A percentile compares a stretch with the other conserved stretches of the same genome.
Conservation (phyloP, 306 rosid genomes). For the Pachyrhizus erosus region DNA sequence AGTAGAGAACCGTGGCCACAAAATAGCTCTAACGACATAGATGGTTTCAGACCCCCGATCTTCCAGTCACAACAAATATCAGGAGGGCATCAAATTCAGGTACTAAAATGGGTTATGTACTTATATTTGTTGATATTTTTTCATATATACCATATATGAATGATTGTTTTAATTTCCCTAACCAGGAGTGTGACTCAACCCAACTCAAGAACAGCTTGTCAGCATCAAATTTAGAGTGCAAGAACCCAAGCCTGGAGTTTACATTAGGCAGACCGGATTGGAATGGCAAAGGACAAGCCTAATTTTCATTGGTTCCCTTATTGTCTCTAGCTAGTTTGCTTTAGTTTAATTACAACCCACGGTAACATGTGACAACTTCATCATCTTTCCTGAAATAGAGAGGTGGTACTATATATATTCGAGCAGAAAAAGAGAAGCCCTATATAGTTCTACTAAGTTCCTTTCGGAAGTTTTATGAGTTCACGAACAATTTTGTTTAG, state of each 20-base stretch:
- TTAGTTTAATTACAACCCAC: slow-evolving; percentile 36
- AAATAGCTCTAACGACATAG: slow-evolving; percentile 56
- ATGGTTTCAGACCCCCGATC: slow-evolving; percentile 51
- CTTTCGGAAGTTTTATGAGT: slow-evolving; percentile 37
- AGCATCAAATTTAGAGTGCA: slow-evolving; percentile 65
- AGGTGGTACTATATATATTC: slow-evolving; percentile 43
- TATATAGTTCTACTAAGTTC: slow-evolving; percentile 40
- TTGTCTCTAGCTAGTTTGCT: slow-evolving; percentile 36
- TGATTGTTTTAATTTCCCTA: background rate
- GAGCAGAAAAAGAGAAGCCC: slow-evolving; percentile 23
- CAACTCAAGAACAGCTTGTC: slow-evolving; percentile 56
- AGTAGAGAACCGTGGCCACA: slow-evolving; percentile 73
- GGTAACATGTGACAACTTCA: slow-evolving; percentile 28
- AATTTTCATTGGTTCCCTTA: slow-evolving; percentile 36
- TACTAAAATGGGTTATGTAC: slow-evolving; percentile 9
- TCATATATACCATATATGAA: background rate
- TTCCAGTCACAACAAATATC: slow-evolving; percentile 59
- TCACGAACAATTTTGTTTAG: slow-evolving; percentile 51
- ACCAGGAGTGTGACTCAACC: slow-evolving; percentile 79
- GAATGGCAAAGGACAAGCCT: slow-evolving; percentile 72
- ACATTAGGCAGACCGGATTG: slow-evolving; percentile 95
- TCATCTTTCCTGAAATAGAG: slow-evolving; percentile 36
- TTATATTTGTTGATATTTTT: background rate
- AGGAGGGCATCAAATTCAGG: slow-evolving; percentile 72
- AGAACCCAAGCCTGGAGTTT: slow-evolving; percentile 92